phyloP scores from a whole-genome alignment of 768 basidiomycete species.

The Russula abietina region DNA sequence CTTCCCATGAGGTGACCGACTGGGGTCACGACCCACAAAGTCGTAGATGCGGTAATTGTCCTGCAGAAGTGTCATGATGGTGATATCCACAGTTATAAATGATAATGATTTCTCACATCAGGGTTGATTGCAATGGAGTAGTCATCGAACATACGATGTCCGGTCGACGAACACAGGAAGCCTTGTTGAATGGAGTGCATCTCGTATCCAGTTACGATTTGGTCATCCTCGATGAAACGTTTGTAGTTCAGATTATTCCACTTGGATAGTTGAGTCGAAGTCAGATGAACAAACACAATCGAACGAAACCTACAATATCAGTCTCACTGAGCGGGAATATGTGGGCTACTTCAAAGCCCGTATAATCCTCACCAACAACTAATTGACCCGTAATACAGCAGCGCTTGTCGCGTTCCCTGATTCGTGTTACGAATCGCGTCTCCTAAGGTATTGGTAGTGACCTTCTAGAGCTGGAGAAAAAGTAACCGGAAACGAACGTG shows the following conservation, averaged over 20 bases:
- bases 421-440: too few relatives aligned
- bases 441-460: not conserved
- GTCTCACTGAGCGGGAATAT: not conserved
- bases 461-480: too few relatives aligned
- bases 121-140: not conserved
- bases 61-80: not conserved
- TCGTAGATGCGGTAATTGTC: constrained; percentile 6
- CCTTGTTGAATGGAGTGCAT: not conserved
- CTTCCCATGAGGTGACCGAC: not conserved
- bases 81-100: not conserved
- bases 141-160: constrained; percentile 3
- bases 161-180: not conserved
- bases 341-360: too few relatives aligned
- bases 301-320: not conserved
- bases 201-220: too few relatives aligned
- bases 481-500: not conserved
- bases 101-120: not conserved
- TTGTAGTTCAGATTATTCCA: not conserved
- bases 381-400: too few relatives aligned
- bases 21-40: not conserved
- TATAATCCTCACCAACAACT: too few relatives aligned
- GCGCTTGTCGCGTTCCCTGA: too few relatives aligned
- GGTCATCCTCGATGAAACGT: not conserved
- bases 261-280: not conserved
- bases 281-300: too few relatives aligned